A percentile compares a stretch with the other conserved stretches of the same genome.
Conservation (phyloP, 2,329 filamentous ascomycete genomes). For the Tolypocladium endophyticum region DNA sequence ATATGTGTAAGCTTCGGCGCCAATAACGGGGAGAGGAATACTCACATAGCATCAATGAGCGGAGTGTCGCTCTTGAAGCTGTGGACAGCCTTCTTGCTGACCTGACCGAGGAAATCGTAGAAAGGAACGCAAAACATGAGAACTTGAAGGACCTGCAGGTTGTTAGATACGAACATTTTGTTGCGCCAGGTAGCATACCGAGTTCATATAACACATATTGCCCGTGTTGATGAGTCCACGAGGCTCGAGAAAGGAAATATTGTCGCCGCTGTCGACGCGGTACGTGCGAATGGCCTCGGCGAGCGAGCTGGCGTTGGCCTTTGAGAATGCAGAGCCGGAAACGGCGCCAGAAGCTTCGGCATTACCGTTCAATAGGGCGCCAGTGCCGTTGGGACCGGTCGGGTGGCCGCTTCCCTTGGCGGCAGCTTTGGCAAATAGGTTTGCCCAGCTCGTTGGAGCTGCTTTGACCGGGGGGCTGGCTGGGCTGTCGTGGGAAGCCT, state of each 20-base stretch:
- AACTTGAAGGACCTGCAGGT: conserved; percentile 74
- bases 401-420: conserved; percentile 8
- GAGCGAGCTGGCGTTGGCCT: conserved; percentile 46
- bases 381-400: conserved; percentile 16
- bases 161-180: neutral
- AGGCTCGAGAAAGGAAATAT: conserved; percentile 78
- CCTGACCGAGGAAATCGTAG: conserved; percentile 83
- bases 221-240: conserved; percentile 92
- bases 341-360: conserved; percentile 8
- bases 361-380: conserved; percentile 13
- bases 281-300: conserved; percentile 70
- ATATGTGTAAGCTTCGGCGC: neutral
- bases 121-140: conserved; percentile 90
- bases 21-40: neutral
- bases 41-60: conserved; percentile 82
- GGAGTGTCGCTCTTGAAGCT: conserved; percentile 95
- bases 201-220: conserved; percentile 99
- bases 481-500: conserved; percentile 4
- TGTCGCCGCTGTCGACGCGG: conserved; percentile 52
- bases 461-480: conserved; percentile 14
- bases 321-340: conserved; percentile 26
- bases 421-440: conserved; percentile 24
- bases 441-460: conserved; percentile 28
- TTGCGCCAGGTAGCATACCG: conserved; percentile 48
- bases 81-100: conserved; percentile 72